Evolutionary conservation across 176 grass and related monocot species (phyloP).

Genomic region (Chrysopogon serrulatus): DNA sequence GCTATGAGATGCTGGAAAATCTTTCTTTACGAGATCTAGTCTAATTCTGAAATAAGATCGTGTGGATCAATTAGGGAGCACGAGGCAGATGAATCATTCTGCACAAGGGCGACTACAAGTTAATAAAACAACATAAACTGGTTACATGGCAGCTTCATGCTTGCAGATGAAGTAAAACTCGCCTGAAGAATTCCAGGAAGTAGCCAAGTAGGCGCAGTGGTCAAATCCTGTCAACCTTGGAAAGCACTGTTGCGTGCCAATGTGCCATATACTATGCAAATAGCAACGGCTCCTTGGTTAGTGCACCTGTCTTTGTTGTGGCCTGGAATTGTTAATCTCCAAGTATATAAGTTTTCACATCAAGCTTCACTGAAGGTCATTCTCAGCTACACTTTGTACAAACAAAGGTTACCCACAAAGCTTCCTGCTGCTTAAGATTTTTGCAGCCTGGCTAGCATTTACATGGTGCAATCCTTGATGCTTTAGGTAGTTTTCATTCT

Average conservation of each 20-base stretch:
- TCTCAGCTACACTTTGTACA: not conserved
- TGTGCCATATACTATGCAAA: not conserved
- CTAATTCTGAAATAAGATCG: not conserved
- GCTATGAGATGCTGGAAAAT: not conserved
- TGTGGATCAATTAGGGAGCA: not conserved
- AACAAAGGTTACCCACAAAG: constrained; percentile 8
- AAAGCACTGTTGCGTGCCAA: not conserved
- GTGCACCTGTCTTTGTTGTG: not conserved
- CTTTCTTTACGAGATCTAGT: not conserved
- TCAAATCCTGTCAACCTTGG: not conserved
- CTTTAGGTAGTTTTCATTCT: constrained; percentile 22
- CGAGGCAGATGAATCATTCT: not conserved
- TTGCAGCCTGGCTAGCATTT: constrained; percentile 52
- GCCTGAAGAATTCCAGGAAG: not conserved
- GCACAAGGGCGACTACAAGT: not conserved
- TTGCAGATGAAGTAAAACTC: not conserved
- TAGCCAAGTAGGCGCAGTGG: not conserved
- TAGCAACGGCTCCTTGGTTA: not conserved
- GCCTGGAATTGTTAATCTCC: not conserved
- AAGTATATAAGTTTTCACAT: not conserved
- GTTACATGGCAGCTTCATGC: not conserved
- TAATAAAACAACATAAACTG: not conserved
- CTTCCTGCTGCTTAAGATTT: constrained; percentile 54
- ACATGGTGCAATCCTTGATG: constrained; percentile 61
- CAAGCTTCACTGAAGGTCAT: not conserved